Percentiles rank a stretch among this genome's conserved stretches.
phyloP scores from a whole-genome alignment of 306 rosid species.

The Sesbania bispinosa region DNA sequence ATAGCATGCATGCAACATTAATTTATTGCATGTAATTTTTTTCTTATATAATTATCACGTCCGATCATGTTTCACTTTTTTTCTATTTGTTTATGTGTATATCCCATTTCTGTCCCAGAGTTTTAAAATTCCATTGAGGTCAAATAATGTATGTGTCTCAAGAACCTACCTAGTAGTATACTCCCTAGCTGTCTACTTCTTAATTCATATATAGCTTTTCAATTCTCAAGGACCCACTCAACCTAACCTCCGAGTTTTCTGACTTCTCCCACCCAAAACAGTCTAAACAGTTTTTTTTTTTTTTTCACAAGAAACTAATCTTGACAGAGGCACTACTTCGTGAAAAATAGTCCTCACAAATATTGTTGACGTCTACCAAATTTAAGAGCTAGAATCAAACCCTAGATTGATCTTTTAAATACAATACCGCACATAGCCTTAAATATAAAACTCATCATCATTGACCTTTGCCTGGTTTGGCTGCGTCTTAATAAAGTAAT shows the following conservation, averaged over 20 bases:
- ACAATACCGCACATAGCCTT: background rate
- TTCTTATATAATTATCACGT: background rate
- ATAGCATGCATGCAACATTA: background rate
- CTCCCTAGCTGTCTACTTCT: too few species aligned
- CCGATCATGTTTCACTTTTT: background rate
- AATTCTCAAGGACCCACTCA: conserved; percentile 23
- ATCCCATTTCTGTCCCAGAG: too few species aligned
- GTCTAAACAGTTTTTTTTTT: background rate
- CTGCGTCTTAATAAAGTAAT: background rate
- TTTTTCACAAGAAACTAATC: background rate
- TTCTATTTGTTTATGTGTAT: background rate
- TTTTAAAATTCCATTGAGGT: too few species aligned
- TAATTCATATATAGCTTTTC: background rate
- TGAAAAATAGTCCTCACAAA: background rate
- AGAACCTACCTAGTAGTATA: too few species aligned
- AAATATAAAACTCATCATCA: background rate
- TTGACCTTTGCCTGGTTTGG: background rate
- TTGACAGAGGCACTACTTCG: background rate
- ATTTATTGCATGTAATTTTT: background rate
- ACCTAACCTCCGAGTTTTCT: background rate
- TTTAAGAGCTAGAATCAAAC: background rate
- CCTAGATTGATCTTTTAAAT: background rate
- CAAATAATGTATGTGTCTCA: too few species aligned
- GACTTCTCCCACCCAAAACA: background rate
- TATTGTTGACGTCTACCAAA: background rate